Percentiles rank a stretch among this genome's conserved stretches.
These are phyloP conservation scores for Colletotrichum incanum DNA, from an alignment of 2,329 filamentous ascomycete species.

Conservation along the genomic window DNA sequence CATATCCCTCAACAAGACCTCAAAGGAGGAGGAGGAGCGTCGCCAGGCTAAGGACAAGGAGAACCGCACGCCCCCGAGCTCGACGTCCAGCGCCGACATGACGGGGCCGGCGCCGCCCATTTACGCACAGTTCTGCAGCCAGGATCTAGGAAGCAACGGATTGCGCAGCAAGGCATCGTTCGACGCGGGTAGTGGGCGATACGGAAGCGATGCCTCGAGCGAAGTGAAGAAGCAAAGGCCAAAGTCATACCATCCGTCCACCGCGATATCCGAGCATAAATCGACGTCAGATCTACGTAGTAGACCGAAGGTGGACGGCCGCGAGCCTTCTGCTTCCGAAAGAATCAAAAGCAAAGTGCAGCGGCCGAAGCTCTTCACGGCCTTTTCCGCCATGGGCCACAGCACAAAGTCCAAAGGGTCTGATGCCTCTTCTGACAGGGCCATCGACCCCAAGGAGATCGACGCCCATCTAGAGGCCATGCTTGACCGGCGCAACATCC, in stretches of 20 bases:
- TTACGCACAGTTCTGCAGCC: slow-evolving; percentile 80
- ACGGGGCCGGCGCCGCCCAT: slow-evolving; percentile 73
- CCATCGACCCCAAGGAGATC: slow-evolving; percentile 69
- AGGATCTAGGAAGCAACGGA: slow-evolving; percentile 49
- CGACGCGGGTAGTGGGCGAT: slow-evolving; percentile 35
- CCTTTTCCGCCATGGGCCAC: slow-evolving; percentile 57
- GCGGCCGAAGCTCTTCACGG: slow-evolving; percentile 57
- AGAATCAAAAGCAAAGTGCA: slow-evolving; percentile 56
- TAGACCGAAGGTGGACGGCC: slow-evolving; percentile 14
- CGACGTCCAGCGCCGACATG: slow-evolving; percentile 57
- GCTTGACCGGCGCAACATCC: slow-evolving; percentile 91
- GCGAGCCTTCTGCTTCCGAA: slow-evolving; percentile 46
- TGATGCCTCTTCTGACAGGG: slow-evolving; percentile 67
- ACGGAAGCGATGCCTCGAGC: slow-evolving; percentile 35
- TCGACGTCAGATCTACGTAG: slow-evolving; percentile 44
- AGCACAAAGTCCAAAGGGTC: slow-evolving; percentile 54
- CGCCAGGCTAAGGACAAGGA: slow-evolving; percentile 81
- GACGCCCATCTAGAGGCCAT: slow-evolving; percentile 73
- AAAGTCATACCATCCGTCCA: slow-evolving; percentile 64
- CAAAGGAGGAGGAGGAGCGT: slow-evolving; percentile 66
- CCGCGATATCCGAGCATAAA: slow-evolving; percentile 46
- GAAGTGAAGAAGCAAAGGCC: slow-evolving; percentile 60
- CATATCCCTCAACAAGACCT: slow-evolving; percentile 73
- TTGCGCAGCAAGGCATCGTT: slow-evolving; percentile 44
- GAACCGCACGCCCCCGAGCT: slow-evolving; percentile 77